Percentiles rank a stretch among this genome's conserved stretches.
Evolutionary conservation across 2,329 filamentous ascomycete genomes (phyloP).

Genomic region (Trichoderma koningii): DNA sequence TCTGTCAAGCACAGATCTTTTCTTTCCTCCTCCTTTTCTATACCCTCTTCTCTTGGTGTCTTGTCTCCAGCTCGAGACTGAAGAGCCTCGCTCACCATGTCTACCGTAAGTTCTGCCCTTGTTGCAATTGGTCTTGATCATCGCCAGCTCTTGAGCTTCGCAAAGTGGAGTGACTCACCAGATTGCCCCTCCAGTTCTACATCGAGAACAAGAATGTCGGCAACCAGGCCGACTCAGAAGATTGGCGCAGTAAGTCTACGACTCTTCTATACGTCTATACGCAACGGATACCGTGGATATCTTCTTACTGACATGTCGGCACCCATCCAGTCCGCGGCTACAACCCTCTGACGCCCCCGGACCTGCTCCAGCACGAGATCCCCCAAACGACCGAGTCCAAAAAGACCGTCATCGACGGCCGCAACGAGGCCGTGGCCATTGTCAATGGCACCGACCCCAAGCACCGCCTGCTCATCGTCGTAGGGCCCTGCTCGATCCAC

Average conservation of each 20-base stretch:
- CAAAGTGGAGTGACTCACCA: slow-evolving; percentile 32
- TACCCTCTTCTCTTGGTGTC: not conserved
- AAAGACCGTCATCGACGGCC: slow-evolving; percentile 61
- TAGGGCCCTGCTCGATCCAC: slow-evolving; percentile 97
- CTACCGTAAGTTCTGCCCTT: slow-evolving; percentile 20
- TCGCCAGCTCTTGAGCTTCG: slow-evolving; percentile 19
- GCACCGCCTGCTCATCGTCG: slow-evolving; percentile 67
- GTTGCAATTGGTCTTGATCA: not conserved
- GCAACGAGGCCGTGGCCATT: slow-evolving; percentile 66
- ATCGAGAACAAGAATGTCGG: slow-evolving; percentile 79
- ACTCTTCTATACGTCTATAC: not conserved
- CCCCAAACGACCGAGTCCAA: slow-evolving; percentile 59
- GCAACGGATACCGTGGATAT: not conserved
- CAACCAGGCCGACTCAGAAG: slow-evolving; percentile 71
- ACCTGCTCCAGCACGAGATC: slow-evolving; percentile 94
- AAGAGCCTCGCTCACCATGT: slow-evolving; percentile 14
- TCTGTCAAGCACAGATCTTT: not conserved
- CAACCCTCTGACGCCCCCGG: slow-evolving; percentile 89
- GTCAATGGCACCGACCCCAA: slow-evolving; percentile 68
- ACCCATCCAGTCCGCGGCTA: slow-evolving; percentile 71
- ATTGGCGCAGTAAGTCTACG: slow-evolving; percentile 72
- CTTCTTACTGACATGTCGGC: too few species aligned
- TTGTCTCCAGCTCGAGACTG: not conserved
- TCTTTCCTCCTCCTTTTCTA: not conserved
- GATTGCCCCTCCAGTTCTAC: slow-evolving; percentile 57